These are phyloP conservation scores for Orbilia javanica DNA, from an alignment of 2,329 filamentous ascomycete species.

Conservation along the genomic window DNA sequence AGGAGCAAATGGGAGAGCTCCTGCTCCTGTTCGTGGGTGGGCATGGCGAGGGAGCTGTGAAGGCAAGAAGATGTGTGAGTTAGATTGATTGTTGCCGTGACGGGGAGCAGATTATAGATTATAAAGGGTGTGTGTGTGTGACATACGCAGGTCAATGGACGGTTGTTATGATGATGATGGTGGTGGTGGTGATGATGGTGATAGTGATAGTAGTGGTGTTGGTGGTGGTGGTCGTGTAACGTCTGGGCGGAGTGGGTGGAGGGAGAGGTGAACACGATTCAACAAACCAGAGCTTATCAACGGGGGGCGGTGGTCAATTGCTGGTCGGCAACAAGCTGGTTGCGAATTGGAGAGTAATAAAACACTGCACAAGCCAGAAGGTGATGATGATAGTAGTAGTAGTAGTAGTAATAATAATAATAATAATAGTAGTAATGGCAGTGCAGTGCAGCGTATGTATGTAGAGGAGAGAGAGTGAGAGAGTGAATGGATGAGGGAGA, in stretches of 20 bases:
- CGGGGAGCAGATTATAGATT: no score
- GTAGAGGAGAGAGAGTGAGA: no score
- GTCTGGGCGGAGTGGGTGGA: no score
- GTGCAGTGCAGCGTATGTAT: constrained; percentile 40
- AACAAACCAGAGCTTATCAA: no score
- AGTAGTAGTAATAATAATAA: constrained; percentile 36
- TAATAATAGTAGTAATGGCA: constrained; percentile 46
- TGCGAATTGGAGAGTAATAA: no score
- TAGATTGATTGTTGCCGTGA: no score
- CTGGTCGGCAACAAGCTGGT: no score
- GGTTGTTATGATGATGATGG: not conserved
- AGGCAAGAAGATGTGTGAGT: not conserved
- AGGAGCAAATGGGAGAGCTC: constrained; percentile 96
- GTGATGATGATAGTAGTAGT: no score
- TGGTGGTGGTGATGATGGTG: not conserved
- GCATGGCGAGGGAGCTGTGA: constrained; percentile 75
- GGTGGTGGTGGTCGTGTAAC: not conserved
- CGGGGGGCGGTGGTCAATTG: no score
- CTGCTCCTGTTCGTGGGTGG: constrained; percentile 91
- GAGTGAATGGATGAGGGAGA: not conserved
- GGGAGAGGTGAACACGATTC: not conserved
- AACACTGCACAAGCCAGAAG: no score
- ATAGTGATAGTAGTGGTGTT: not conserved
- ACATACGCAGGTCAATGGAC: constrained; percentile 14
- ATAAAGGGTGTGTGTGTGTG: no score